Conservation (phyloP, 306 rosid species). For the Acacia confusa region DNA sequence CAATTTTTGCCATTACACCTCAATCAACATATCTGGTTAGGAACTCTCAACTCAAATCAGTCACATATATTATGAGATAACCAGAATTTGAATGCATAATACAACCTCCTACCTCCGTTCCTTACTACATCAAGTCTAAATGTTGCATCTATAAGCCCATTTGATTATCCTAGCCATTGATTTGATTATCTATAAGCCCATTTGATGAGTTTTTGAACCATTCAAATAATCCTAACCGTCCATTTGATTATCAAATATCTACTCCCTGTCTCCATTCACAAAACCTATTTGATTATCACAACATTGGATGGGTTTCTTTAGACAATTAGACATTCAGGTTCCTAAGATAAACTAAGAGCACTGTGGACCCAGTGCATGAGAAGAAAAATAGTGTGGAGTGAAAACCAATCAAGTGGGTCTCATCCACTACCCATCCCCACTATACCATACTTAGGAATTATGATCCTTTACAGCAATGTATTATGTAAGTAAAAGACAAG, state of each 20-base stretch:
- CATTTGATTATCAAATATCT: not conserved
- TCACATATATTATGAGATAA: not conserved
- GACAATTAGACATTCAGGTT: too few relatives aligned
- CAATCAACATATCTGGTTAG: constrained; percentile 19
- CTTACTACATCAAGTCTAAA: not conserved
- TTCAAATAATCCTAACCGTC: not conserved
- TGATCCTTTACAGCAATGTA: not conserved
- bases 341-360: not conserved
- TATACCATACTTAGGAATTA: not conserved
- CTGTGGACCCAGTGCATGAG: not conserved
- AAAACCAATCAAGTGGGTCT: not conserved
- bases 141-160: not conserved
- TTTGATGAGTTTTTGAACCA: not conserved
- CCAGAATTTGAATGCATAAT: not conserved
- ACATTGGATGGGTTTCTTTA: not conserved
- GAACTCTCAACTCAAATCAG: constrained; percentile 12
- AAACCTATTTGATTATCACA: not conserved
- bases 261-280: not conserved
- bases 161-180: not conserved
- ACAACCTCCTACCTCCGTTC: too few relatives aligned
- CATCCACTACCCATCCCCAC: not conserved
- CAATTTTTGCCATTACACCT: not conserved
- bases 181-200: not conserved
- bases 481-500: not conserved
- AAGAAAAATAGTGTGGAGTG: not conserved